Evolutionary conservation across 1,139 yeast species (phyloP).

Genomic region (Scheffersomyces segobiensis): DNA sequence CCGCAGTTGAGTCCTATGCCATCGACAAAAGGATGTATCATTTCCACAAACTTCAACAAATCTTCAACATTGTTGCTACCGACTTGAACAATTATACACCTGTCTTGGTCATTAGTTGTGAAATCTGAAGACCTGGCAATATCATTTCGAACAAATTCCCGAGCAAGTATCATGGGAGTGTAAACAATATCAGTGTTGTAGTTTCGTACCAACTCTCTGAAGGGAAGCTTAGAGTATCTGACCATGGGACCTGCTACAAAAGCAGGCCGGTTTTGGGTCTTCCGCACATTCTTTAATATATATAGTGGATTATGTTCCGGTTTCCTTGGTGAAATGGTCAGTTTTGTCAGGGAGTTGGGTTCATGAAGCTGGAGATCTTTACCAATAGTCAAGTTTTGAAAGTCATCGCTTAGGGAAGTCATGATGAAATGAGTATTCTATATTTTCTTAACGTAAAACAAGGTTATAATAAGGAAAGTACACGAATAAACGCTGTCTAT

Average conservation of each 20-base stretch:
- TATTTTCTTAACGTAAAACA: too few relatives aligned
- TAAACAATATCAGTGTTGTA: slow-evolving; percentile 82
- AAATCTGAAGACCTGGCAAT: slow-evolving; percentile 84
- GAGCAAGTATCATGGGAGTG: slow-evolving; percentile 93
- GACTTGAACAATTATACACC: slow-evolving; percentile 82
- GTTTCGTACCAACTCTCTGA: slow-evolving; percentile 73
- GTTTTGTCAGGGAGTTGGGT: not conserved
- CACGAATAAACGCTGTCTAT: not conserved
- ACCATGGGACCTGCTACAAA: slow-evolving; percentile 97
- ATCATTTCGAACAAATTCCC: slow-evolving; percentile 87
- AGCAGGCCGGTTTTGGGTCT: slow-evolving; percentile 57
- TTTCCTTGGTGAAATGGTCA: slow-evolving; percentile 23
- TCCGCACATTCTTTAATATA: slow-evolving; percentile 40
- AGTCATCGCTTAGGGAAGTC: not conserved
- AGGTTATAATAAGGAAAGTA: not conserved
- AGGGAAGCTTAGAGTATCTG: slow-evolving; percentile 90
- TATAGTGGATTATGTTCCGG: slow-evolving; percentile 57
- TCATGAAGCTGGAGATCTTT: not conserved
- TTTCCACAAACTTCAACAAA: slow-evolving; percentile 75
- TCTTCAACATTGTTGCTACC: slow-evolving; percentile 91
- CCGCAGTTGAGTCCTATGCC: slow-evolving; percentile 97
- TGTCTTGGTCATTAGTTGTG: slow-evolving; percentile 69
- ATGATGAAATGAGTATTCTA: not conserved
- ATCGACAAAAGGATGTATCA: slow-evolving; percentile 89
- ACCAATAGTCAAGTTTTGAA: not conserved